Evolutionary conservation across 805 yeast genomes (phyloP).

Genomic region (Ogataea kodamae): DNA sequence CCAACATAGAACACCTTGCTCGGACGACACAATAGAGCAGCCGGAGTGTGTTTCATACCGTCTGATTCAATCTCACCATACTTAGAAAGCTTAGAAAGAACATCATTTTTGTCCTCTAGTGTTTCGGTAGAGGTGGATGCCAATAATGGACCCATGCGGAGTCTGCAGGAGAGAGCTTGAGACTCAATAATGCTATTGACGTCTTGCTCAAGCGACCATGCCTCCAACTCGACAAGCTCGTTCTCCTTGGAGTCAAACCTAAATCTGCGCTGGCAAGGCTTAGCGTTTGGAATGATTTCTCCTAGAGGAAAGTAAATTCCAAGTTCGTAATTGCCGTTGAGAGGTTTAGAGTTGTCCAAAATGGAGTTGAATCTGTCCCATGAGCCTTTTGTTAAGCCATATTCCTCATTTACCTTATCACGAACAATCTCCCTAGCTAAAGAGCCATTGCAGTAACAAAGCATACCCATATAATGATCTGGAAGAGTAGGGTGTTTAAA

Average conservation of each 20-base stretch:
- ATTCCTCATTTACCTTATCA: constrained; percentile 53
- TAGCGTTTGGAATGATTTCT: constrained; percentile 85
- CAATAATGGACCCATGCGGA: constrained; percentile 75
- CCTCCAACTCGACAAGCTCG: constrained; percentile 32
- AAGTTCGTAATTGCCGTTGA: constrained; percentile 41
- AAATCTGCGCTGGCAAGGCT: constrained; percentile 58
- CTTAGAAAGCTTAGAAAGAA: constrained; percentile 24
- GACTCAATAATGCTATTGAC: constrained; percentile 78
- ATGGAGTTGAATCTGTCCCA: constrained; percentile 64
- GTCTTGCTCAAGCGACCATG: constrained; percentile 57
- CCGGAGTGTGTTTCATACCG: constrained; percentile 42
- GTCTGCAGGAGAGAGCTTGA: constrained; percentile 80
- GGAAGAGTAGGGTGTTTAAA: constrained; percentile 83
- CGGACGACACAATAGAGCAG: constrained; percentile 54
- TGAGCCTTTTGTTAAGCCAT: constrained; percentile 29
- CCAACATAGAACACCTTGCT: constrained; percentile 78
- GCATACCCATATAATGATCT: constrained; percentile 86
- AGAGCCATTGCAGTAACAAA: constrained; percentile 89
- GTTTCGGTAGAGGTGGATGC: constrained; percentile 29
- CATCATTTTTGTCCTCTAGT: constrained; percentile 16
- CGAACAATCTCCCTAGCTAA: constrained; percentile 78
- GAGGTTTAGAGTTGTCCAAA: constrained; percentile 36
- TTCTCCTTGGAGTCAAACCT: constrained; percentile 34
- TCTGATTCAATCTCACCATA: constrained; percentile 48
- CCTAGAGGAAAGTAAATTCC: constrained; percentile 86